phyloP scores from a whole-genome alignment of 192 early-diverging fungal species.

The Phycomyces nitens region DNA sequence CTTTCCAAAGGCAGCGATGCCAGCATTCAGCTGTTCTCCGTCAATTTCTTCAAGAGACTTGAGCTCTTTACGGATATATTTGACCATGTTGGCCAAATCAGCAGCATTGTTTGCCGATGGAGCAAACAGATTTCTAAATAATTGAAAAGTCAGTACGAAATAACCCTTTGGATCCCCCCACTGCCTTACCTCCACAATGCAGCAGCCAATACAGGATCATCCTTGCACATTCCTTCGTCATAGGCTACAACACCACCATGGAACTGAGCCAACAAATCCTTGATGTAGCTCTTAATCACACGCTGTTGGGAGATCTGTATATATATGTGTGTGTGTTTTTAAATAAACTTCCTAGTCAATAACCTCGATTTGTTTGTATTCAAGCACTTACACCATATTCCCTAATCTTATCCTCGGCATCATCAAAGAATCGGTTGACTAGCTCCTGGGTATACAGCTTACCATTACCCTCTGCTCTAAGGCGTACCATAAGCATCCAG shows the following conservation, averaged over 20 bases:
- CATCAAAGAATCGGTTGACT: conserved; percentile 83
- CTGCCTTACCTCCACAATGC: conserved; percentile 87
- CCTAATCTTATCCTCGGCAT: conserved; percentile 82
- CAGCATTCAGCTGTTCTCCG: conserved; percentile 32
- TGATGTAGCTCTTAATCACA: conserved; percentile 71
- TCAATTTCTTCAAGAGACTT: conserved; percentile 32
- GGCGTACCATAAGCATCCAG: conserved; percentile 90
- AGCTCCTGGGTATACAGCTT: conserved; percentile 85
- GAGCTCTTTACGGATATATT: conserved; percentile 36
- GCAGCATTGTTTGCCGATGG: conserved; percentile 31
- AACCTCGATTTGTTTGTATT: no score
- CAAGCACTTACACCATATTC: conserved; percentile 71
- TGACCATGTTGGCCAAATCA: conserved; percentile 37
- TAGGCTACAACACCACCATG: conserved; percentile 87
- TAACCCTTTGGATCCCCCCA: no score
- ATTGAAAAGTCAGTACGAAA: not conserved
- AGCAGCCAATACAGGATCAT: conserved; percentile 84
- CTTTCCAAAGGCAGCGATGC: conserved; percentile 17
- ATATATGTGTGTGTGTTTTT: not conserved
- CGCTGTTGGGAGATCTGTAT: conserved; percentile 62
- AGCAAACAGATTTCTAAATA: conserved; percentile 36
- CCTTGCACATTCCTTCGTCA: conserved; percentile 85
- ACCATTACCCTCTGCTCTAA: conserved; percentile 65
- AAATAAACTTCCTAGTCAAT: conserved; percentile 2
- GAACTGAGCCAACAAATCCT: conserved; percentile 79